Base-by-base conservation (phyloP, 805 yeast genomes). In the Brettanomyces sp. region DNA sequence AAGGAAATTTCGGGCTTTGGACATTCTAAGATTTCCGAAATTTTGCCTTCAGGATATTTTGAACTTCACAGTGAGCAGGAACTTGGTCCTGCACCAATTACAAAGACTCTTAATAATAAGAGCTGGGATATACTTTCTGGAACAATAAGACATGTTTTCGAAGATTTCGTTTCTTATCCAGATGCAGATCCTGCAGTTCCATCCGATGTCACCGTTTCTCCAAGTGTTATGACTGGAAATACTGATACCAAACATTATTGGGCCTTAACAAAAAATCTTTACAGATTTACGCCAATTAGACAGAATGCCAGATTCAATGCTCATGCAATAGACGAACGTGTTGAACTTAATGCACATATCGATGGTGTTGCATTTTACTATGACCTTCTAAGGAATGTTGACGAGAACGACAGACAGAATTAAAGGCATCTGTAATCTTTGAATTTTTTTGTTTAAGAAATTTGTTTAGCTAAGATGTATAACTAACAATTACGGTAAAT, bases 161-260 rank as follows among this genome's bases (percentile, higher is more conserved):
- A 75, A 55, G 79, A 77, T 48, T 62, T 74, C 41, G 67, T 43
- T 8, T 13, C 69, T 4, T 66, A 67, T 51, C 66, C 59, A n/a
- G 59, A 53, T 7, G 44, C 39, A 41, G 45, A 38, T 36, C 23
- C 32, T 13, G 39, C 45, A 12, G 47, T 45, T 12, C 42, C 53
- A 3, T 42, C 47, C 5, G 49, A 47, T 3, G 28, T 44, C 13
- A 59, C 59, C 39, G 63, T 70, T 14, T 61, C 80, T 0, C 81
- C 84, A 14, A 67, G 69, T 14, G 56, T 77, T 23, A 70, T 74
- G 65, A 66, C 81, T 6, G 84, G 77, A 6, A 79, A 80, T 58
- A 80, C 85, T 3, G 85, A 80, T 58, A 78, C 85, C 11, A 69
- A 71, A 51, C 66, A 73, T 52, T 80, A 80, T 59, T 77, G 82